Conservation (phyloP, 345 rosid genomes). For the Salix udensis region DNA sequence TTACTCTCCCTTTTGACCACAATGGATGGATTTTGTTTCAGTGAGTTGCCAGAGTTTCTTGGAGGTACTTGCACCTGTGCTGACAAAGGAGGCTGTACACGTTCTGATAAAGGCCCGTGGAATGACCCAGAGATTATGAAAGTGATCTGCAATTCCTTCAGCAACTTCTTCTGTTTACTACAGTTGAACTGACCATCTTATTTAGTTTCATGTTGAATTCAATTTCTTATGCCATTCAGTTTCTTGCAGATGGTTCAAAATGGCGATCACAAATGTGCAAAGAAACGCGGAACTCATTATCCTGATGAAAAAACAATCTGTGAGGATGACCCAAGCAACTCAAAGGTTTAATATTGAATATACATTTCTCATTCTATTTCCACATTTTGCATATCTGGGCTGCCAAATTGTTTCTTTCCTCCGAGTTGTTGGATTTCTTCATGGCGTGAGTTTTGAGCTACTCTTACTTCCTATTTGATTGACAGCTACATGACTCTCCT, state of each 20-base stretch:
- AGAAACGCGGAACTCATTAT: conserved; percentile 23
- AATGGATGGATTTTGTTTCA: conserved; percentile 23
- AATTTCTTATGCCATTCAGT: not conserved
- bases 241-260: conserved; percentile 61
- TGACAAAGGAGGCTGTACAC: conserved; percentile 82
- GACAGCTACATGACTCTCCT: conserved; percentile 39
- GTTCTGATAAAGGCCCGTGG: conserved; percentile 97
- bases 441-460: not conserved
- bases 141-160: conserved; percentile 32
- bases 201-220: not conserved
- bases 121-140: conserved; percentile 61
- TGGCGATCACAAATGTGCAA: conserved; percentile 66
- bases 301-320: conserved; percentile 42
- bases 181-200: not conserved
- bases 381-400: not conserved
- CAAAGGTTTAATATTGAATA: conserved; percentile 37
- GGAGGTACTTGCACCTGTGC: conserved; percentile 93
- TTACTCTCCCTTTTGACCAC: not conserved
- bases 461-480: conserved; percentile 7
- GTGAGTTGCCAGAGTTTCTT: conserved; percentile 85
- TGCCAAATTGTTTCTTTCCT: not conserved
- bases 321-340: conserved; percentile 38
- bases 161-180: not conserved
- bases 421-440: not conserved
- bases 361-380: not conserved